These are phyloP conservation scores for Aspergillus sp. DNA, from an alignment of 2,329 filamentous ascomycete species.

Conservation along the genomic window DNA sequence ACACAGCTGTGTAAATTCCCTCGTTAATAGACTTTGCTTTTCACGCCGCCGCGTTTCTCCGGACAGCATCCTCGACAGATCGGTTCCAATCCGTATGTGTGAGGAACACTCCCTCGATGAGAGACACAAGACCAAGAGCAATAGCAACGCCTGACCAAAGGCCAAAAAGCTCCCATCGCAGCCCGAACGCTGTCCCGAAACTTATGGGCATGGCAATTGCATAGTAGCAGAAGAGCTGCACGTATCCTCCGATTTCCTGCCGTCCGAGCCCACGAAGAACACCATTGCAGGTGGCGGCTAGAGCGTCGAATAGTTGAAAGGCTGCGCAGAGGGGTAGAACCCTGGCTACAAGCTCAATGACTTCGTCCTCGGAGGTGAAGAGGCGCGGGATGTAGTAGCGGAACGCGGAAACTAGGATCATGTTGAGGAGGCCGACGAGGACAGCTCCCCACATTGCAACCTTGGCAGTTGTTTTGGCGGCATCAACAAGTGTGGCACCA, in stretches of 20 bases:
- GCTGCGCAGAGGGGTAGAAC: constrained; percentile 79
- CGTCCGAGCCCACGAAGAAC: constrained; percentile 82
- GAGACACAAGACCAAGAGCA: constrained; percentile 61
- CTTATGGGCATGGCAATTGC: constrained; percentile 79
- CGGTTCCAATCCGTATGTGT: constrained; percentile 55
- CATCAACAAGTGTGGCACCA: constrained; percentile 76
- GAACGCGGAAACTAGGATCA: constrained; percentile 66
- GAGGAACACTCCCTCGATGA: constrained; percentile 59
- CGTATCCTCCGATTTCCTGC: constrained; percentile 86
- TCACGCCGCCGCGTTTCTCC: constrained; percentile 49
- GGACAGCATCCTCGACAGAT: constrained; percentile 60
- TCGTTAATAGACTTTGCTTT: neutral
- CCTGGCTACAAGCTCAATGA: constrained; percentile 65
- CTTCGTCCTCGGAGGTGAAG: constrained; percentile 72
- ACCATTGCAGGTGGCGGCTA: constrained; percentile 78
- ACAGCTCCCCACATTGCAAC: constrained; percentile 69
- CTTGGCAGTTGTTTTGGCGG: constrained; percentile 76
- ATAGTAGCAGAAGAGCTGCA: constrained; percentile 86
- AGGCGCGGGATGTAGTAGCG: constrained; percentile 73
- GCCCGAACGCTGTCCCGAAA: constrained; percentile 73
- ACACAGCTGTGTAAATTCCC: neutral
- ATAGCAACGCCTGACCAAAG: constrained; percentile 79
- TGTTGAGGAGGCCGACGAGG: constrained; percentile 76
- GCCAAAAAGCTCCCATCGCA: constrained; percentile 74
- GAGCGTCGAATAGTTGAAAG: constrained; percentile 85